These are phyloP conservation scores for Euphorbia celastroides DNA, from an alignment of 441 rosid species.

Conservation along the genomic window DNA sequence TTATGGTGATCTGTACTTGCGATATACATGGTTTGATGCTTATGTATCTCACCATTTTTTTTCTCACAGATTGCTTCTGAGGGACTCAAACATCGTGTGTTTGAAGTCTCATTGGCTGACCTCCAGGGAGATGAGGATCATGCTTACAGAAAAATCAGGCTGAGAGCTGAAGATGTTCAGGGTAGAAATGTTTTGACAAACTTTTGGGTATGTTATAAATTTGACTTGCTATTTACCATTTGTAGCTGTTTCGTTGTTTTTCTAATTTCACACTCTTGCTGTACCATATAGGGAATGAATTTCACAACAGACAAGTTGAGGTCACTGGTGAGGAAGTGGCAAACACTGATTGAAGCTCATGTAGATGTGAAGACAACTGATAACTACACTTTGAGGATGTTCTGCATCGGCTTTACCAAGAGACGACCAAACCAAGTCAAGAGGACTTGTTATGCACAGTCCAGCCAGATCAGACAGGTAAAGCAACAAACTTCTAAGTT, in stretches of 20 bases:
- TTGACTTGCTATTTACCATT: not conserved
- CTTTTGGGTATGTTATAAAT: constrained; percentile 67
- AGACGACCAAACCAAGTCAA: constrained; percentile 87
- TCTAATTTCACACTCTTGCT: not conserved
- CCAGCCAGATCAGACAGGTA: constrained; percentile 87
- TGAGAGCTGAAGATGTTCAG: constrained; percentile 93
- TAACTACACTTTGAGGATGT: constrained; percentile 67
- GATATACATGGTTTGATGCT: not conserved
- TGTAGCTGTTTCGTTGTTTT: not conserved
- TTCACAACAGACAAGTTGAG: constrained; percentile 87
- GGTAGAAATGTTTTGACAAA: constrained; percentile 82
- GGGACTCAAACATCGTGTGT: constrained; percentile 83
- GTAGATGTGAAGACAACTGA: constrained; percentile 92
- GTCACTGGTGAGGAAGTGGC: constrained; percentile 89
- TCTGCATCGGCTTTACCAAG: constrained; percentile 88
- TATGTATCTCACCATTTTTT: not conserved
- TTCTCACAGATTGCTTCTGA: constrained; percentile 81
- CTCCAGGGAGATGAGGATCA: constrained; percentile 80
- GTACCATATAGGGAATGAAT: constrained; percentile 43
- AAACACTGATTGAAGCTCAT: constrained; percentile 82
- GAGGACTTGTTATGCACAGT: constrained; percentile 85
- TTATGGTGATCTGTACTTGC: not conserved
- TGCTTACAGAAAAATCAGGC: constrained; percentile 74
- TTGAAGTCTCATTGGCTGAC: constrained; percentile 81
- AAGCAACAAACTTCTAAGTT: not conserved